Evolutionary conservation across 306 rosid species (phyloP).

Genomic region (Rosa multiflora): DNA sequence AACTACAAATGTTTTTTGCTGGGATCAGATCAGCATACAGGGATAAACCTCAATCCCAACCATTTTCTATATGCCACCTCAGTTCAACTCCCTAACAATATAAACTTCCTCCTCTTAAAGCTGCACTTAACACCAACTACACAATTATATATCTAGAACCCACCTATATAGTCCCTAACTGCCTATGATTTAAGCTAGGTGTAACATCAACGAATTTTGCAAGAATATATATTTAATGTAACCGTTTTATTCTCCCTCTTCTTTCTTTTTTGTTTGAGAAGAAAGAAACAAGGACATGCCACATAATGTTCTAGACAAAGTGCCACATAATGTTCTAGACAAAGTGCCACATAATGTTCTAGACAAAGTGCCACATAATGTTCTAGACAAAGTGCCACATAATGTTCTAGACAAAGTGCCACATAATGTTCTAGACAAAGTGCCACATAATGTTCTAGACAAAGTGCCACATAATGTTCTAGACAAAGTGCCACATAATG

Average conservation of each 20-base stretch:
- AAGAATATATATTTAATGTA: not conserved
- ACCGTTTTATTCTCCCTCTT: not conserved
- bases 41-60: not conserved
- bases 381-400: not conserved
- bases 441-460: not conserved
- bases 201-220: not conserved
- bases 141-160: not conserved
- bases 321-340: not conserved
- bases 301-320: not conserved
- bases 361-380: not conserved
- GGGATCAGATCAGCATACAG: not conserved
- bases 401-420: not conserved
- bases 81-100: not conserved
- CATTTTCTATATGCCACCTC: not conserved
- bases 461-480: not conserved
- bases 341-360: not conserved
- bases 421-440: not conserved
- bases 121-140: not conserved
- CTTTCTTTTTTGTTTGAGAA: not conserved
- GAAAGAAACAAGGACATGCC: not conserved
- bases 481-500: not conserved
- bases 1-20: not conserved
- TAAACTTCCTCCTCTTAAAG: not conserved
- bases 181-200: not conserved
- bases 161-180: not conserved